phyloP scores from a whole-genome alignment of 2,329 filamentous ascomycete species.

The Alternaria sp. region DNA sequence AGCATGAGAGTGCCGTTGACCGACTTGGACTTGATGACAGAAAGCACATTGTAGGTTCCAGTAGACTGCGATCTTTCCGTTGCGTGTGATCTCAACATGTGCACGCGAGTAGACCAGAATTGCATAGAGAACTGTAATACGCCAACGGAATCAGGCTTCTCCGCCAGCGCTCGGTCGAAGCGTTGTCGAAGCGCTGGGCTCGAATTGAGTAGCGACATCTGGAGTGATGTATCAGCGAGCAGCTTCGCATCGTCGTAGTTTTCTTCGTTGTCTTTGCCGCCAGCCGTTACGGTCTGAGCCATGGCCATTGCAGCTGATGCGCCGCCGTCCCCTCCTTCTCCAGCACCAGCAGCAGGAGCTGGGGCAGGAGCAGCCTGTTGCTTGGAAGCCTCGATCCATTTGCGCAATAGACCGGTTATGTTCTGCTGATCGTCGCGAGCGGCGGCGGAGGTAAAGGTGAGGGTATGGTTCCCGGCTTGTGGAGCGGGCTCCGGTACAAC shows the following conservation, averaged over 20 bases:
- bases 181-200: constrained; percentile 79
- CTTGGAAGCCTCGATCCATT: constrained; percentile 76
- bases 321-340: constrained; percentile 33
- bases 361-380: constrained; percentile 51
- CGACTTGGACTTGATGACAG: constrained; percentile 82
- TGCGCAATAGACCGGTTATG: constrained; percentile 82
- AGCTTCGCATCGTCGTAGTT: constrained; percentile 85
- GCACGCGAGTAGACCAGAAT: constrained; percentile 92
- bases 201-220: constrained; percentile 86
- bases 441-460: constrained; percentile 84
- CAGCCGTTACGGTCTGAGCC: constrained; percentile 67
- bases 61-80: constrained; percentile 87
- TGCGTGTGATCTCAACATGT: constrained; percentile 85
- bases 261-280: constrained; percentile 60
- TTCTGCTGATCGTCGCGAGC: constrained; percentile 84
- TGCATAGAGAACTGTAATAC: constrained; percentile 84
- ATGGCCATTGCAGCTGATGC: constrained; percentile 77
- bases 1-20: constrained; percentile 75
- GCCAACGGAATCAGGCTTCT: constrained; percentile 84
- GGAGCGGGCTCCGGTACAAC: constrained; percentile 72
- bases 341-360: constrained; percentile 37
- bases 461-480: constrained; percentile 77
- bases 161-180: constrained; percentile 82
- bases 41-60: constrained; percentile 92
- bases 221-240: constrained; percentile 79